Evolutionary conservation across 495 filamentous ascomycete species (phyloP).

Genomic region (Penicillium flavigenum): DNA sequence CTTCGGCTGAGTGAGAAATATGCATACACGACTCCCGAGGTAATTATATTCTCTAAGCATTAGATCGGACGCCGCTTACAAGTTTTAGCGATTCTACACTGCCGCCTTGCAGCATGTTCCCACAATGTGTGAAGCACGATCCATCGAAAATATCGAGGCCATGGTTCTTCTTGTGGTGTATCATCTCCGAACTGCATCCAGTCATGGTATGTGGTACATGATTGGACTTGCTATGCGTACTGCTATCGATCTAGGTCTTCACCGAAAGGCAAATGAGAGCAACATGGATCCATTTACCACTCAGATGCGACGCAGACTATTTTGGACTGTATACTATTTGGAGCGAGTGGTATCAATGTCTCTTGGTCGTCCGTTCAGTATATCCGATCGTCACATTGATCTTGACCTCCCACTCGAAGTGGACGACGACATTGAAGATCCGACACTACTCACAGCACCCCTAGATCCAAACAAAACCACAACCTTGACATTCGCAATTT

Average conservation of each 20-base stretch:
- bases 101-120: constrained; percentile 51
- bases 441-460: constrained; percentile 36
- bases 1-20: constrained; percentile 51
- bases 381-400: constrained; percentile 54
- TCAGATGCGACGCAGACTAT: constrained; percentile 50
- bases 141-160: constrained; percentile 55
- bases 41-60: constrained; percentile 9
- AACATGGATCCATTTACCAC: constrained; percentile 47
- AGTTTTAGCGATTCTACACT: constrained; percentile 45
- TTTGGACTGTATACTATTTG: constrained; percentile 56
- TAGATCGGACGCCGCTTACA: background rate
- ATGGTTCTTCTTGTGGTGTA: constrained; percentile 56
- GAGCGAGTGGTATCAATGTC: constrained; percentile 53
- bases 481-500: constrained; percentile 50
- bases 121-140: constrained; percentile 51
- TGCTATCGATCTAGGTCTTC: constrained; percentile 53
- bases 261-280: constrained; percentile 49
- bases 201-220: constrained; percentile 58
- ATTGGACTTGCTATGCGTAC: constrained; percentile 56
- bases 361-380: constrained; percentile 51
- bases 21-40: constrained; percentile 45
- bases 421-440: constrained; percentile 49
- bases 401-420: constrained; percentile 48
- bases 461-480: constrained; percentile 38
- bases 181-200: constrained; percentile 51